These are phyloP conservation scores for Cryptococcus sp. DNA, from an alignment of 1,284 basidiomycete species.

Conservation along the genomic window DNA sequence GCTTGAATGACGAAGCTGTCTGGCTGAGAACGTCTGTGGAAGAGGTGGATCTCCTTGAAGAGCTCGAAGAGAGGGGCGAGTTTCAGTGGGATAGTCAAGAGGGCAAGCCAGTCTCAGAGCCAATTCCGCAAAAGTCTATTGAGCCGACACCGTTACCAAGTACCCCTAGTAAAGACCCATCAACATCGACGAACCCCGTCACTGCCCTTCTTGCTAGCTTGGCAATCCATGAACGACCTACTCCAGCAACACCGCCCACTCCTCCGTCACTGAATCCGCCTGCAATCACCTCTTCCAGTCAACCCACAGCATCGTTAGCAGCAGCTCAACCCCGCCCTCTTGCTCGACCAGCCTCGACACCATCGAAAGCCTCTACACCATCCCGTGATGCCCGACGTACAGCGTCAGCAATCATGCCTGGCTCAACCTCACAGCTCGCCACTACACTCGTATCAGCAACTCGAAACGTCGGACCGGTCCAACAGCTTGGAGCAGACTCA, in stretches of 20 bases:
- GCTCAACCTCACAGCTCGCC: constrained; percentile 6
- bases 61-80: constrained; percentile 29
- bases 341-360: not conserved
- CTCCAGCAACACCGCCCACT: constrained; percentile 5
- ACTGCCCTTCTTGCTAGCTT: constrained; percentile 15
- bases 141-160: not conserved
- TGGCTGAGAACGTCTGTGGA: constrained; percentile 30
- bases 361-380: not conserved
- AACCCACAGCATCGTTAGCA: not conserved
- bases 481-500: constrained; percentile 4
- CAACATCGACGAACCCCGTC: constrained; percentile 4
- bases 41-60: constrained; percentile 34
- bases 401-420: not conserved
- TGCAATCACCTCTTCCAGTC: not conserved
- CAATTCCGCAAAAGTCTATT: not conserved
- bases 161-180: not conserved
- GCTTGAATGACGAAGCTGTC: constrained; percentile 30
- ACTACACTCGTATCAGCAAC: constrained; percentile 15
- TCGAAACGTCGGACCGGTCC: constrained; percentile 4
- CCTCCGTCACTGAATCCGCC: not conserved
- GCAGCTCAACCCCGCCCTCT: not conserved
- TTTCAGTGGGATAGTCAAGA: not conserved
- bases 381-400: not conserved
- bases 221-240: constrained; percentile 18
- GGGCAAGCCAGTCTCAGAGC: not conserved